These are phyloP conservation scores for Paecilomyces niveus DNA, from an alignment of 2,329 filamentous ascomycete genomes.

Conservation along the genomic window DNA sequence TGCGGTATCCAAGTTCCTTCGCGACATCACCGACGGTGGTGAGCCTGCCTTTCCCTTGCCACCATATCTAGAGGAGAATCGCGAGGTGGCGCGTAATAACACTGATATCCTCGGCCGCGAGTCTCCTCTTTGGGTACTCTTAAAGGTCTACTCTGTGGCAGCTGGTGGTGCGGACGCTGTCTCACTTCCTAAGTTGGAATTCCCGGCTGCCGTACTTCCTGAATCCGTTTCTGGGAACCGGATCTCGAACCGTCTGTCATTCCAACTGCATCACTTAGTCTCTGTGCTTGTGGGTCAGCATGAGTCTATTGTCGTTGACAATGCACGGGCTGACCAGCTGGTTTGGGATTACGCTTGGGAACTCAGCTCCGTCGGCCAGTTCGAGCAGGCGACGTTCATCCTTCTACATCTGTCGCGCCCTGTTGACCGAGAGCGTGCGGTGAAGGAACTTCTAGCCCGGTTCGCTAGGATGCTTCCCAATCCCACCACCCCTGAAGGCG, in stretches of 20 bases:
- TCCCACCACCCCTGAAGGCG: conserved; percentile 43
- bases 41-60: conserved; percentile 66
- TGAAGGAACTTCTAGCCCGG: conserved; percentile 67
- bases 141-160: conserved; percentile 65
- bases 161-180: conserved; percentile 19
- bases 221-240: conserved; percentile 70
- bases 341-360: conserved; percentile 55
- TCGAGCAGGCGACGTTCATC: conserved; percentile 67
- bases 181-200: conserved; percentile 28
- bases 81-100: conserved; percentile 55
- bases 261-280: conserved; percentile 73
- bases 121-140: conserved; percentile 78
- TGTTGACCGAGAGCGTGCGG: conserved; percentile 55
- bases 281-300: conserved; percentile 35
- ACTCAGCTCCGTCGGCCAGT: conserved; percentile 51
- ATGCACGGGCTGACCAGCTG: conserved; percentile 58
- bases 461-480: conserved; percentile 61
- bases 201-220: conserved; percentile 68
- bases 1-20: conserved; percentile 66
- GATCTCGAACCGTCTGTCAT: conserved; percentile 68
- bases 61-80: conserved; percentile 58
- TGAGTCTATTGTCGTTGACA: conserved; percentile 46
- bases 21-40: conserved; percentile 63
- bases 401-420: conserved; percentile 65
- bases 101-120: conserved; percentile 49